Conservation (phyloP, 306 rosid species). For the Oxytropis ochrocephala region DNA sequence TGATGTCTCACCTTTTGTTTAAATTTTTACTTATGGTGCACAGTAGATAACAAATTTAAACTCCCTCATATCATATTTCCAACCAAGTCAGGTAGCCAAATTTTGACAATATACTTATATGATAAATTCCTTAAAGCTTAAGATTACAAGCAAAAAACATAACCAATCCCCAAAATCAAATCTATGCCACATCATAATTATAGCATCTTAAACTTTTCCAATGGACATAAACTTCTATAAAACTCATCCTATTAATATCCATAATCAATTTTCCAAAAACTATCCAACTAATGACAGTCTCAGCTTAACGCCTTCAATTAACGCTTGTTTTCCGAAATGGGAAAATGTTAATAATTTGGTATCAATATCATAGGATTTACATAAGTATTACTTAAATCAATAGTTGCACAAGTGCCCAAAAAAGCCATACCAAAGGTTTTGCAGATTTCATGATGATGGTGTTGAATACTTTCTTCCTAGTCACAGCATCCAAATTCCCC, state of each 20-base stretch:
- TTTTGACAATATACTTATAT: not conserved
- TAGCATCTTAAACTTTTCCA: not conserved
- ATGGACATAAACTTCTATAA: not conserved
- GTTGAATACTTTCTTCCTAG: slow-evolving; percentile 41
- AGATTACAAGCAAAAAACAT: not conserved
- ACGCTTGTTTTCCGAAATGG: not conserved
- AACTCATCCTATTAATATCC: not conserved
- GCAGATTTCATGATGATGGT: slow-evolving; percentile 57
- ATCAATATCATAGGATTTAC: not conserved
- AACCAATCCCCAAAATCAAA: slow-evolving; percentile 1
- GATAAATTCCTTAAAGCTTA: not conserved
- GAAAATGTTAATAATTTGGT: not conserved
- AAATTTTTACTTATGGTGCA: not conserved
- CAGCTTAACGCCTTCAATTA: not conserved
- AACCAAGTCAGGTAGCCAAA: not conserved
- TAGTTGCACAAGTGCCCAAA: slow-evolving; percentile 1
- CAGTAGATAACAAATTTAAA: not conserved
- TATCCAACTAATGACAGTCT: not conserved
- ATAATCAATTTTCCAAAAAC: not conserved
- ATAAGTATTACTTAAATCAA: not conserved
- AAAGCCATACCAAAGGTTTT: slow-evolving; percentile 53
- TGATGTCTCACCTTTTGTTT: not conserved
- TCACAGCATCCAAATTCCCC: slow-evolving; percentile 50
- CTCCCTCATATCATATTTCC: not conserved
- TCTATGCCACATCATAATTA: not conserved